Evolutionary conservation across 192 early-diverging fungal species (phyloP), one percentile per base, ranked within the genome.

Genomic region (Coemansia sp.): DNA sequence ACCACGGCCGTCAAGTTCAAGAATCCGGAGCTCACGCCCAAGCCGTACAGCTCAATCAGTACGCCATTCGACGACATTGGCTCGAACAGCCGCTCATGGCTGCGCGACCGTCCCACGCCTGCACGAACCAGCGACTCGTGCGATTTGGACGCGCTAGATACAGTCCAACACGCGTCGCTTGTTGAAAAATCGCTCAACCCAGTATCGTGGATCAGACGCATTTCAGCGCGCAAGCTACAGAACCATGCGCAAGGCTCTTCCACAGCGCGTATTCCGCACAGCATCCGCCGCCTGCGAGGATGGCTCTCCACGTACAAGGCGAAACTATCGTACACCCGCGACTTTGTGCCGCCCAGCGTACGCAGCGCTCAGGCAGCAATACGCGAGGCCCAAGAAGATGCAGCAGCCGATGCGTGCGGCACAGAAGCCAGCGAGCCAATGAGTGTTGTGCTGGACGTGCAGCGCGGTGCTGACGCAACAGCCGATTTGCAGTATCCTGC

Each of bases 101-200:
- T 80, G 1, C 67, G 49, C 19, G 72, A 74, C 53, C 37, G 38
- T 6, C 65, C 62, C 2, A 62, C 64, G 7, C 62, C 69, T 3
- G 57, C 64, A 0, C 32, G 27, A 56, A 48, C 14, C 15, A n/a
- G 47, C 12, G 60, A 61, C 27, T 47, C 50, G 43, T 59, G 54
- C 59, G 25, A 41, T 5, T 17, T 37, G 14, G 35, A 37, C 55
- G n/a, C 29, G 39, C 48, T 14, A 24, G 37, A 57, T n/a, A 45
- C 41, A 29, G 52, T 66, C 21, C 67, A 64, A 27, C 47, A 57
- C 50, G 24, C 60, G 4, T 57, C 67, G 53, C 54, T 73, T 4
- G 49, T 70, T 8, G 77, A 80, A 60, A 70, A 65, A 43, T 71
- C 77, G 17, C 68, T 80, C 25, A 74, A 74, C 27, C 77, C 77